These are phyloP conservation scores for Schwanniomyces sp. DNA, from an alignment of 805 yeast species.

Conservation along the genomic window DNA sequence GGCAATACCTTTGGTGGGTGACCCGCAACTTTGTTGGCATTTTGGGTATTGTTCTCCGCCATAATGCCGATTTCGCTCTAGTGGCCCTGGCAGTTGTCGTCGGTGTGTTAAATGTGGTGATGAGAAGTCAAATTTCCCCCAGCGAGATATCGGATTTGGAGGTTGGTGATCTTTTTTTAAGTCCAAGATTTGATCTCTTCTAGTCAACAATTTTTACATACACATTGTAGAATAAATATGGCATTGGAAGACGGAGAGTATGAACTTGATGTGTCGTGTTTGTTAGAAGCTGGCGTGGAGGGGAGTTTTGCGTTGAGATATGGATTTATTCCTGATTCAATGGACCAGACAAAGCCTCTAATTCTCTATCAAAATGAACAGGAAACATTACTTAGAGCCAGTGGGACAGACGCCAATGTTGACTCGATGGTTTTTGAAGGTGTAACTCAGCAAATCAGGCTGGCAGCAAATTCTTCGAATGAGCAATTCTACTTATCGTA, in stretches of 20 bases:
- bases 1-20: conserved; percentile 14
- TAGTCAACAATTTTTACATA: neutral
- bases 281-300: conserved; percentile 8
- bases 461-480: conserved; percentile 10
- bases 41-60: neutral
- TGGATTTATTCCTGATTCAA: conserved; percentile 41
- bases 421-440: conserved; percentile 40
- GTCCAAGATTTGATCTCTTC: neutral
- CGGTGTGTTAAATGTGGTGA: neutral
- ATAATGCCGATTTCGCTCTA: neutral
- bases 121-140: neutral
- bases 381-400: conserved; percentile 32
- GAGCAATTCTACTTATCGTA: conserved; percentile 30
- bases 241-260: conserved; percentile 40
- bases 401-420: conserved; percentile 18
- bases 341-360: conserved; percentile 35
- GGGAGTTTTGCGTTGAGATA: conserved; percentile 31
- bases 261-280: conserved; percentile 36
- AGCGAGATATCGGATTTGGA: no score
- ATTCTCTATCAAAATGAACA: conserved; percentile 34
- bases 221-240: conserved; percentile 1
- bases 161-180: no score
- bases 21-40: no score
- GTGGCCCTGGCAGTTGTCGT: neutral
- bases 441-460: conserved; percentile 26